Percentiles rank a stretch among this genome's conserved stretches.
phyloP scores from a whole-genome alignment of 768 basidiomycete species.

The Rhodosporidiobolus odoratus region DNA sequence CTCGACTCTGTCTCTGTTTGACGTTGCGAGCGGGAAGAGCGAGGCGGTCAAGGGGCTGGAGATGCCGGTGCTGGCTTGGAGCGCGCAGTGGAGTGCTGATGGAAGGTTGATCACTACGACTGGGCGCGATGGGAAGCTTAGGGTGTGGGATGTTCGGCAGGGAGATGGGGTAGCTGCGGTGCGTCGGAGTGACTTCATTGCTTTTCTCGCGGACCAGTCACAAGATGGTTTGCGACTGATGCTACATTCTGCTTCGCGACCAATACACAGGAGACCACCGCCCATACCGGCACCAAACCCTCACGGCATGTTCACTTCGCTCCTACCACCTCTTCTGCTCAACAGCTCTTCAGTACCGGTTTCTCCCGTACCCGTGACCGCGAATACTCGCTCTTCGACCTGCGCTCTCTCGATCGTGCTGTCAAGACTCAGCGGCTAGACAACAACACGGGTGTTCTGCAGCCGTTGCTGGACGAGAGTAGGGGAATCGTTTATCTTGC shows the following conservation, averaged over 20 bases:
- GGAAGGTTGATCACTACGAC: constrained; percentile 12
- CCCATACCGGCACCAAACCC: constrained; percentile 25
- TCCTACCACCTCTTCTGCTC: background rate
- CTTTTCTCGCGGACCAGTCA: no score
- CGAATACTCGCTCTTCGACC: constrained; percentile 44
- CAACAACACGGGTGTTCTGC: constrained; percentile 43
- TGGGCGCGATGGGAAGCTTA: constrained; percentile 21
- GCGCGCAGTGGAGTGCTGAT: constrained; percentile 22
- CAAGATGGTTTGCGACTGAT: background rate
- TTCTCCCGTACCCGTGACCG: constrained; percentile 43
- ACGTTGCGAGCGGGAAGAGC: background rate
- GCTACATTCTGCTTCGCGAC: background rate
- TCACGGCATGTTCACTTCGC: constrained; percentile 31
- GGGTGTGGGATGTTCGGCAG: constrained; percentile 30
- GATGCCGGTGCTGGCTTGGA: constrained; percentile 1
- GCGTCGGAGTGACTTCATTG: background rate
- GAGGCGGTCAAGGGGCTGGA: background rate
- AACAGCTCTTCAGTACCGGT: constrained; percentile 29
- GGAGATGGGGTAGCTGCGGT: constrained; percentile 1
- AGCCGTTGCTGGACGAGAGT: constrained; percentile 45
- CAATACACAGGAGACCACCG: background rate
- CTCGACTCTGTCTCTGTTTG: constrained; percentile 4
- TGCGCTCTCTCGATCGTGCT: constrained; percentile 18
- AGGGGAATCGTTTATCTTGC: constrained; percentile 46
- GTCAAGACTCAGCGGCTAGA: constrained; percentile 43